phyloP scores from a whole-genome alignment of 2,329 filamentous ascomycete genomes.

The Mollisia scopiformis region DNA sequence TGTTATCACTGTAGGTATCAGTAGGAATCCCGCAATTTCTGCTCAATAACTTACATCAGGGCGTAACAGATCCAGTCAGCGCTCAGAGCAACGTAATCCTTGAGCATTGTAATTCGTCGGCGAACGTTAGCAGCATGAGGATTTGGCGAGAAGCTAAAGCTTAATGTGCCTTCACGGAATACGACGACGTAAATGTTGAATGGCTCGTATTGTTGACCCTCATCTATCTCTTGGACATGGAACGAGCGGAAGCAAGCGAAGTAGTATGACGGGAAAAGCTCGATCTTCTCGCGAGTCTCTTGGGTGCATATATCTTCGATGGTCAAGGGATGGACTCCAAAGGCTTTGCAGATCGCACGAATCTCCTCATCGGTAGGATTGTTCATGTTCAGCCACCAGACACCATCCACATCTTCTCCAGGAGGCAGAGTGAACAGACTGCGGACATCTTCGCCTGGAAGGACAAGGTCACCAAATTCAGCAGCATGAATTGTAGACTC shows the following conservation, averaged over 20 bases:
- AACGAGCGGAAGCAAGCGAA: slow-evolving; percentile 98
- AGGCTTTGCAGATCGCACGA: slow-evolving; percentile 86
- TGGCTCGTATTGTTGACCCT: slow-evolving; percentile 84
- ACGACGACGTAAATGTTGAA: slow-evolving; percentile 98
- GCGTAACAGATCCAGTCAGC: slow-evolving; percentile 99
- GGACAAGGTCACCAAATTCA: slow-evolving; percentile 83
- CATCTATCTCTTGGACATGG: slow-evolving; percentile 75
- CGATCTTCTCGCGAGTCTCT: slow-evolving; percentile 96
- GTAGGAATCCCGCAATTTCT: neutral
- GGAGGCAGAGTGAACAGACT: slow-evolving; percentile 78
- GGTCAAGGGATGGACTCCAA: slow-evolving; percentile 93
- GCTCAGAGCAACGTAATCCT: slow-evolving; percentile 92
- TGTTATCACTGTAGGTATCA: slow-evolving; percentile 71
- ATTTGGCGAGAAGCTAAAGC: slow-evolving; percentile 90
- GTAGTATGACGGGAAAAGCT: slow-evolving; percentile 96
- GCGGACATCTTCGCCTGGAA: slow-evolving; percentile 87
- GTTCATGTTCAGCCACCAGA: slow-evolving; percentile 99
- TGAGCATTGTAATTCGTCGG: slow-evolving; percentile 87
- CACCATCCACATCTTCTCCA: slow-evolving; percentile 68
- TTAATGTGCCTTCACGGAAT: slow-evolving; percentile 91
- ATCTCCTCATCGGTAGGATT: slow-evolving; percentile 89
- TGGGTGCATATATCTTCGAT: slow-evolving; percentile 95
- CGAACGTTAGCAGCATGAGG: slow-evolving; percentile 87
- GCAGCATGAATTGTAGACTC: slow-evolving; percentile 92
- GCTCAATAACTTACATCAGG: slow-evolving; percentile 70